Evolutionary conservation across 345 rosid genomes (phyloP).

Genomic region (Gynandropsis gynandra): DNA sequence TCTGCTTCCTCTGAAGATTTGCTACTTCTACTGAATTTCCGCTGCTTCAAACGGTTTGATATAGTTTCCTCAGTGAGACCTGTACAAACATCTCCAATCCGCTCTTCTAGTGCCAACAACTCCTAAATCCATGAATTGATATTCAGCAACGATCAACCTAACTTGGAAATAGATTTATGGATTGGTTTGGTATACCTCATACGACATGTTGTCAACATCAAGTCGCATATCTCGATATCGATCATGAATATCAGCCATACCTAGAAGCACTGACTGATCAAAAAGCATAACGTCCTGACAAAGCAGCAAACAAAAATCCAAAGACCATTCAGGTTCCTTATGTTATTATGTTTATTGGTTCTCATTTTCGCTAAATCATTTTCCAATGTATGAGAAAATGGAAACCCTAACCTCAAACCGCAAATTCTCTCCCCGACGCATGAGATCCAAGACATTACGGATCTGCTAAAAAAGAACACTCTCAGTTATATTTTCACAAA

Average conservation of each 20-base stretch:
- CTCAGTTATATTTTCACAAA: slow-evolving; percentile 22
- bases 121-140: slow-evolving; percentile 42
- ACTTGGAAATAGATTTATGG: background rate
- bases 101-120: slow-evolving; percentile 76
- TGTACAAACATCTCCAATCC: slow-evolving; percentile 83
- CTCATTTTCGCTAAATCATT: background rate
- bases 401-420: slow-evolving; percentile 57
- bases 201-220: slow-evolving; percentile 95
- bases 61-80: slow-evolving; percentile 75
- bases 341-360: background rate
- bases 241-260: slow-evolving; percentile 61
- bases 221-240: slow-evolving; percentile 93
- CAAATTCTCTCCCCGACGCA: slow-evolving; percentile 77
- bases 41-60: slow-evolving; percentile 37
- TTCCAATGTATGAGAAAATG: background rate
- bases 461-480: slow-evolving; percentile 38
- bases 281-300: slow-evolving; percentile 80
- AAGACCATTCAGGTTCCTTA: background rate
- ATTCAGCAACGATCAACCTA: background rate
- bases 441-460: slow-evolving; percentile 68
- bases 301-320: background rate
- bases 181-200: slow-evolving; percentile 52
- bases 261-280: slow-evolving; percentile 58
- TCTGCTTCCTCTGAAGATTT: slow-evolving; percentile 42
- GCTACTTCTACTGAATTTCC: slow-evolving; percentile 24